Percentiles rank a stretch among this genome's conserved stretches.
Evolutionary conservation across 2,329 filamentous ascomycete species (phyloP).

Genomic region (Trichoderma semiorbis): DNA sequence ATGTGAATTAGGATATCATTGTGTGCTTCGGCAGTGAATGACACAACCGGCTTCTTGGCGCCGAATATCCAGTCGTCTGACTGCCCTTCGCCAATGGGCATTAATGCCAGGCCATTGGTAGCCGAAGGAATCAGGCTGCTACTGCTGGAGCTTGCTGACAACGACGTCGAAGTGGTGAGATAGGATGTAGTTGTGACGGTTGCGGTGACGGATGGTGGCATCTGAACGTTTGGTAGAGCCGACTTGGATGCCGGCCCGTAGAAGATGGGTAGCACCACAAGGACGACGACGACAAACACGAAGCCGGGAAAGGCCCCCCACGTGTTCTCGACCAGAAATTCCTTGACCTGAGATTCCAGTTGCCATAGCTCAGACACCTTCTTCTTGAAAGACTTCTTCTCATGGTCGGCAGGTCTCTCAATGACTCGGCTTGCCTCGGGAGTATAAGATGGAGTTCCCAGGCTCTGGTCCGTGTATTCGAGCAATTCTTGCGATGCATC

Average conservation of each 20-base stretch:
- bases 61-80: conserved; percentile 36
- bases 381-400: conserved; percentile 19
- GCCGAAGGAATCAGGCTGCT: conserved; percentile 16
- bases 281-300: conserved; percentile 25
- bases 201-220: conserved; percentile 21
- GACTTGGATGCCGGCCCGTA: conserved; percentile 25
- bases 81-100: conserved; percentile 29
- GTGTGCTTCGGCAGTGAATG: conserved; percentile 34
- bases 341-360: conserved; percentile 12
- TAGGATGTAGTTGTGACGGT: conserved; percentile 24
- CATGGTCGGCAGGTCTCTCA: conserved; percentile 21
- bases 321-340: conserved; percentile 22
- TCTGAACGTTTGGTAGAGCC: not conserved
- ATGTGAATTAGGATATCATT: conserved; percentile 55
- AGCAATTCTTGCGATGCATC: conserved; percentile 38
- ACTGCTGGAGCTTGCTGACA: conserved; percentile 16
- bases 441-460: conserved; percentile 42
- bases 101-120: conserved; percentile 27
- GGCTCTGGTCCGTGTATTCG: conserved; percentile 48
- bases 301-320: conserved; percentile 26
- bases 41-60: conserved; percentile 32
- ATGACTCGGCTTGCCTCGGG: conserved; percentile 34
- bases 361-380: conserved; percentile 22
- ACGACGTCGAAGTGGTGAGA: conserved; percentile 16
- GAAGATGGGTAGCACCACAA: conserved; percentile 28